Conservation (phyloP, 2,329 filamentous ascomycete species). For the Fusarium beomiforme region DNA sequence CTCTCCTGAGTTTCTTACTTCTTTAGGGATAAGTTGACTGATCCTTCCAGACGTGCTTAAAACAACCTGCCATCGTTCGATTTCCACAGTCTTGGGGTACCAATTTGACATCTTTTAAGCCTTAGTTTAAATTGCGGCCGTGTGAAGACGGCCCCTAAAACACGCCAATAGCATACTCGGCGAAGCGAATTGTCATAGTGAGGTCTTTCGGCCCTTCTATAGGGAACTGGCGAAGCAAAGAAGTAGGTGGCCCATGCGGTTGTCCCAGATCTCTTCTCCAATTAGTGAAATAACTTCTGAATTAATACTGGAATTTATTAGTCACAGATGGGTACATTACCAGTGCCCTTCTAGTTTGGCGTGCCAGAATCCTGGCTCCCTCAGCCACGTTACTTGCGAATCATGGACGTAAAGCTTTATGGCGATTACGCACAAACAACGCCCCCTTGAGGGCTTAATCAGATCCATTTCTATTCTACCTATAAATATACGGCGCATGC, state of each 20-base stretch:
- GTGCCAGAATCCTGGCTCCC: not conserved
- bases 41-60: not conserved
- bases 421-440: not conserved
- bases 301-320: too few species aligned
- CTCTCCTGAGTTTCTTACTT: not conserved
- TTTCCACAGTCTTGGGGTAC: too few species aligned
- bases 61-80: too few species aligned
- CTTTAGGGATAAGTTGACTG: not conserved
- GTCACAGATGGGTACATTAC: not conserved
- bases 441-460: not conserved
- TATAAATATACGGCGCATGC: not conserved
- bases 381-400: not conserved
- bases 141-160: not conserved
- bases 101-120: not conserved
- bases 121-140: not conserved
- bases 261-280: too few species aligned
- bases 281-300: too few species aligned
- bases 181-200: not conserved
- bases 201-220: not conserved
- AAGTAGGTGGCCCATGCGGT: too few species aligned
- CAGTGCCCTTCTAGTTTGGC: not conserved
- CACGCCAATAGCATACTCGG: not conserved
- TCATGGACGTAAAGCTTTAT: not conserved
- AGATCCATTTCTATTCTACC: not conserved
- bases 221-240: not conserved